Evolutionary conservation across 1,284 basidiomycete genomes (phyloP).

Genomic region (Trichosporon ovoides): DNA sequence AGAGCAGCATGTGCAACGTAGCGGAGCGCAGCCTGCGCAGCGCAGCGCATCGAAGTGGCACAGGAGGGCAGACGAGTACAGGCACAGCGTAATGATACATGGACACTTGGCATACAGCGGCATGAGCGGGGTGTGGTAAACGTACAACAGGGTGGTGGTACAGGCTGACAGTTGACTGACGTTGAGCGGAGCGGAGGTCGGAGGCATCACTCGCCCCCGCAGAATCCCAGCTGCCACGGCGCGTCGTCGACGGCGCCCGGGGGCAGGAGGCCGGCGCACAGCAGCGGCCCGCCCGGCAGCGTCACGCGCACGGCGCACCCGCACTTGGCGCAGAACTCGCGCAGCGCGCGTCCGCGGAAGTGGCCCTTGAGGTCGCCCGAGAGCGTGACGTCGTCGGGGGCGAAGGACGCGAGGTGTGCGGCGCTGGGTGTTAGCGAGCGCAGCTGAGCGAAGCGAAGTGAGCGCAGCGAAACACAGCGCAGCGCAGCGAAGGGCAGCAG

Average conservation of each 20-base stretch:
- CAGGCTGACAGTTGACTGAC: not conserved
- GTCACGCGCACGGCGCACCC: not conserved
- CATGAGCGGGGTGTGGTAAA: not conserved
- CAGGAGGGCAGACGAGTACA: not conserved
- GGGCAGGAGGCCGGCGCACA: not conserved
- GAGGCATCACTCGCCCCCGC: not conserved
- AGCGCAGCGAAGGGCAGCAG: no score
- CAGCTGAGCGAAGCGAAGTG: no score
- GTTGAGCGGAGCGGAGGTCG: not conserved
- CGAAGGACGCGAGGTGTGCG: not conserved
- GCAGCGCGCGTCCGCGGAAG: not conserved
- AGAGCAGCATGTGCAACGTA: no score
- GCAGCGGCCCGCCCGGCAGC: not conserved
- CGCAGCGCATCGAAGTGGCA: no score
- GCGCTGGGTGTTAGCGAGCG: not conserved
- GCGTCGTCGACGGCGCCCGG: not conserved
- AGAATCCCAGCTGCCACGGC: not conserved
- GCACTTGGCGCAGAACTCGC: not conserved
- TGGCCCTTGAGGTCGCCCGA: not conserved
- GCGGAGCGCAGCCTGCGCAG: no score
- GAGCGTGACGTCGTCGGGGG: not conserved
- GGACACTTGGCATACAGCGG: not conserved
- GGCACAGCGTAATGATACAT: not conserved
- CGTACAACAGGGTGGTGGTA: no score
- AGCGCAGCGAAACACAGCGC: no score